Conservation (phyloP, 768 basidiomycete genomes). For the Serpula lacrymans region DNA sequence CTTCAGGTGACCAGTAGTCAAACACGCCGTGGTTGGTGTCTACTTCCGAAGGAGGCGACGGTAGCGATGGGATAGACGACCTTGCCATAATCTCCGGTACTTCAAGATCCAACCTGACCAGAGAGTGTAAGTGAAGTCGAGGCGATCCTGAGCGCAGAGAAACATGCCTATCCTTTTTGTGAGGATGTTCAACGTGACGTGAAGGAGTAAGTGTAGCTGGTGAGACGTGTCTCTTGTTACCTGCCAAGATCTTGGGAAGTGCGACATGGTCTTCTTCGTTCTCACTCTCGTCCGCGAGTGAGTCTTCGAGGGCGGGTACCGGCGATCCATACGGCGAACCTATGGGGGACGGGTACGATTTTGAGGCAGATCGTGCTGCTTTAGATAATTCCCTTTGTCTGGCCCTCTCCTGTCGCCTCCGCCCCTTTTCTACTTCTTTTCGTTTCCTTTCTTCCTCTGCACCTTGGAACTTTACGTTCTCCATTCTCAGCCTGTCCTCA, state of each 20-base stretch:
- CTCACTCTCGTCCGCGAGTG: slow-evolving; percentile 12
- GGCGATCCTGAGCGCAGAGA: slow-evolving; percentile 10
- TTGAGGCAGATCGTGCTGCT: not conserved
- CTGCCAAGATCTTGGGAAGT: slow-evolving; percentile 10
- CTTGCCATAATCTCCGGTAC: too few species aligned
- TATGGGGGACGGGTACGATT: slow-evolving; percentile 16
- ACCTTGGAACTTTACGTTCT: slow-evolving; percentile 11
- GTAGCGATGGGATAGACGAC: too few species aligned
- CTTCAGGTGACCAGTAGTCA: not conserved
- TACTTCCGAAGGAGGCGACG: slow-evolving; percentile 3
- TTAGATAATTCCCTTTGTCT: not conserved
- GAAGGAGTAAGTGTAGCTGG: too few species aligned
- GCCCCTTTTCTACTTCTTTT: slow-evolving; percentile 5
- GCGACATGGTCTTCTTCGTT: slow-evolving; percentile 8
- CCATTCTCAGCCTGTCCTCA: not conserved
- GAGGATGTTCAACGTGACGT: not conserved
- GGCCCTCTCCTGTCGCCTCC: slow-evolving; percentile 2
- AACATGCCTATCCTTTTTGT: not conserved
- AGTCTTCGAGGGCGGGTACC: slow-evolving; percentile 5
- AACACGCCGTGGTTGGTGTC: not conserved
- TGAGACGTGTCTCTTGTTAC: slow-evolving; percentile 17
- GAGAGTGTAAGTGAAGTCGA: too few species aligned
- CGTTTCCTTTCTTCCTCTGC: slow-evolving; percentile 2
- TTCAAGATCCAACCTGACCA: too few species aligned
- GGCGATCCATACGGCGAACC: slow-evolving; percentile 9